phyloP scores from a whole-genome alignment of 176 grass and related monocot genomes.

The Luzula sylvatica region DNA sequence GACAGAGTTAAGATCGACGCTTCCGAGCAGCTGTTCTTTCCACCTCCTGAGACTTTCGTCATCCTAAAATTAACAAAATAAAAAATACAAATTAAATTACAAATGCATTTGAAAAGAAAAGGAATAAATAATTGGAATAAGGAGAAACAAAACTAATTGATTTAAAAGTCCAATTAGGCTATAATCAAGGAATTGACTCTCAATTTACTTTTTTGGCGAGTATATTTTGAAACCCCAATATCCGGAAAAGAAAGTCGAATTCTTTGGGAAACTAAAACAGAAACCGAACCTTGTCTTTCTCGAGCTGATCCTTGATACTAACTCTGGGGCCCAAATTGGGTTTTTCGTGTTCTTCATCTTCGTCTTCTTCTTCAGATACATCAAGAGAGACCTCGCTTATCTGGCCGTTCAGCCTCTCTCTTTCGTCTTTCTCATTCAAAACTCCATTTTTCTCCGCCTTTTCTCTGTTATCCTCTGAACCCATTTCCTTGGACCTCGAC shows the following conservation, averaged over 20 bases:
- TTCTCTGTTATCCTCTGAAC: conserved; percentile 19
- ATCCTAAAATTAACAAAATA: conserved; percentile 32
- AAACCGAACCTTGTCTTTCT: conserved; percentile 75
- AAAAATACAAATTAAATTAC: conserved; percentile 1
- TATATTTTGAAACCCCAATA: not conserved
- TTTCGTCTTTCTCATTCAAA: conserved; percentile 14
- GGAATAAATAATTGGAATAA: not conserved
- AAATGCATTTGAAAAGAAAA: not conserved
- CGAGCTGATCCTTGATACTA: conserved; percentile 98
- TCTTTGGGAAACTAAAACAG: not conserved
- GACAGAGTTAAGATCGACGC: conserved; percentile 86
- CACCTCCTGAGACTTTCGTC: conserved; percentile 95
- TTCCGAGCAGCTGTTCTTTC: conserved; percentile 91
- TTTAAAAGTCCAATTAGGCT: too few species aligned
- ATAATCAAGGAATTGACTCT: not conserved
- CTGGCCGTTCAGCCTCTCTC: conserved; percentile 28
- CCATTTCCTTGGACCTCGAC: conserved; percentile 43
- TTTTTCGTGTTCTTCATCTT: conserved; percentile 48
- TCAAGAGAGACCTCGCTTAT: conserved; percentile 30
- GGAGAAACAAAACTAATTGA: not conserved
- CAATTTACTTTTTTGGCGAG: not conserved
- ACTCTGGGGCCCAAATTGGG: conserved; percentile 74
- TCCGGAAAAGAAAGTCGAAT: not conserved
- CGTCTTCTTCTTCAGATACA: conserved; percentile 33
- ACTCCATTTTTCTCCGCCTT: conserved; percentile 8